Percentiles rank a stretch among this genome's conserved stretches.
phyloP scores from a whole-genome alignment of 352 stramenopile genomes.

The Pythium dissimile region DNA sequence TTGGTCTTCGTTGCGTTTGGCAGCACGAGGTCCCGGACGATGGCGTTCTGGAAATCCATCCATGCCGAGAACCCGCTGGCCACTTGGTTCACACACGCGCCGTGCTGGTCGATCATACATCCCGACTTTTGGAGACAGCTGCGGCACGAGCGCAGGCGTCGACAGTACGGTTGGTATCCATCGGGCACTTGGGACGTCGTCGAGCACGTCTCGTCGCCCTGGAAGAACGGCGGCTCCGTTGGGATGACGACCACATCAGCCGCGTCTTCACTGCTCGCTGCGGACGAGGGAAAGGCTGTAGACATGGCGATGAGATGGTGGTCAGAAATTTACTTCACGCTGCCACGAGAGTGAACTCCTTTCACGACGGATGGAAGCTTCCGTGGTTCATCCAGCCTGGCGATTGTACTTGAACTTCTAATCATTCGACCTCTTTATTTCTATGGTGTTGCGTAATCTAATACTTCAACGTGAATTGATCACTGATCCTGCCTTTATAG shows the following conservation, averaged over 20 bases:
- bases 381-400: no score
- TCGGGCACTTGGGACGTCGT: neutral
- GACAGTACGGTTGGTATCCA: slow-evolving; percentile 8
- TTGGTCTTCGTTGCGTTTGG: slow-evolving; percentile 4
- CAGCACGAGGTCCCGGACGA: neutral
- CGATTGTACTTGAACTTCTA: no score
- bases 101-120: slow-evolving; percentile 14
- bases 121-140: slow-evolving; percentile 18
- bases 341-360: no score
- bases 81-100: slow-evolving; percentile 7
- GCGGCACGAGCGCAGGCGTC: slow-evolving; percentile 3
- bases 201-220: slow-evolving; percentile 11
- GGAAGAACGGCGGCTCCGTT: neutral
- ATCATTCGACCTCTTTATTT: no score
- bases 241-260: neutral
- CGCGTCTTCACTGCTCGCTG: neutral
- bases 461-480: no score
- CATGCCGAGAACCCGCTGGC: neutral
- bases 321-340: no score
- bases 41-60: slow-evolving; percentile 9
- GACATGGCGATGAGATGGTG: neutral
- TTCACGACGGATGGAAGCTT: no score
- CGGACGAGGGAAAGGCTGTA: neutral
- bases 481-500: no score
- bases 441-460: no score